A percentile compares a stretch with the other conserved stretches of the same genome.
Evolutionary conservation across 805 yeast species (phyloP).

Genomic region (Zygoascus bituminiphila): DNA sequence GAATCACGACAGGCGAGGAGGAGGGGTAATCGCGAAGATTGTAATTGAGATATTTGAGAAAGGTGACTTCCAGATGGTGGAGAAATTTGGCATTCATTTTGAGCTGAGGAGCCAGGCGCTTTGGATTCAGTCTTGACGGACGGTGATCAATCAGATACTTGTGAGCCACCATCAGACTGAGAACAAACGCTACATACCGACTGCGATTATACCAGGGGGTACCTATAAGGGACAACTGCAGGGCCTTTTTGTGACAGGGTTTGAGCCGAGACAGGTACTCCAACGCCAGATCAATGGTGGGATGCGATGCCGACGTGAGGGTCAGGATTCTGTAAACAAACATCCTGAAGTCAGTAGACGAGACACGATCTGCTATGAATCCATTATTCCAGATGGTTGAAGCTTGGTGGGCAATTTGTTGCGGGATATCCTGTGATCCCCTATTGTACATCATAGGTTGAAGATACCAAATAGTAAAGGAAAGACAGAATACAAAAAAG

Average conservation of each 20-base stretch:
- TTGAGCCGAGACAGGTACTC: slow-evolving; percentile 27
- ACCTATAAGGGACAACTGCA: slow-evolving; percentile 12
- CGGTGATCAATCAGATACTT: slow-evolving; percentile 86
- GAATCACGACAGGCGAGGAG: neutral
- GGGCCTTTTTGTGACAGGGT: slow-evolving; percentile 1
- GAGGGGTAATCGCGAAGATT: neutral
- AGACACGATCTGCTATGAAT: slow-evolving; percentile 1
- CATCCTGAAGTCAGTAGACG: slow-evolving; percentile 22
- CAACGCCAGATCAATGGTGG: slow-evolving; percentile 26
- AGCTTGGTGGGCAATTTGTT: neutral
- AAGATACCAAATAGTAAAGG: too few species aligned
- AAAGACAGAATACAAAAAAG: too few species aligned
- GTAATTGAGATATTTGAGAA: neutral
- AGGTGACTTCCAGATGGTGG: neutral
- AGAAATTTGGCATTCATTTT: neutral
- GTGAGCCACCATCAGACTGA: slow-evolving; percentile 72
- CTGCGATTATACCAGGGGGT: slow-evolving; percentile 25
- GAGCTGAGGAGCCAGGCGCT: neutral
- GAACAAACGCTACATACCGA: slow-evolving; percentile 38
- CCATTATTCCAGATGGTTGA: neutral
- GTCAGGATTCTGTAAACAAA: slow-evolving; percentile 23
- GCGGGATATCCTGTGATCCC: too few species aligned
- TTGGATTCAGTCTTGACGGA: neutral
- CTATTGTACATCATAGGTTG: too few species aligned
- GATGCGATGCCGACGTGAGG: slow-evolving; percentile 26